Evolutionary conservation across 805 yeast species (phyloP), one percentile per base, ranked within the genome.

Genomic region (Monosporozyma aerobia): DNA sequence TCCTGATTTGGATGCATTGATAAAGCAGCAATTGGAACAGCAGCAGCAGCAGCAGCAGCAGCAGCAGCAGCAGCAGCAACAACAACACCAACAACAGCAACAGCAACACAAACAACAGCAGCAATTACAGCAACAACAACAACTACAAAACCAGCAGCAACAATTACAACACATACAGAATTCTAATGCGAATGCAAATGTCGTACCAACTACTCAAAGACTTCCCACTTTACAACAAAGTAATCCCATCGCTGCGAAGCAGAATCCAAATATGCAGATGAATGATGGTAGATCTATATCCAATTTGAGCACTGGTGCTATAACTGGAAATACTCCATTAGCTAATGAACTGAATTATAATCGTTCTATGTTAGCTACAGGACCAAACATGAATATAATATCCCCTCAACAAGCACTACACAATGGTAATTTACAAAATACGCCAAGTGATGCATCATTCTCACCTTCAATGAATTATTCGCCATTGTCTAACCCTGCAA

Each of bases 61-160:
- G 23, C 23, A n/a, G 10, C 23, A 16, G 6, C 33, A 30, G 9
- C 6, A 30, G 10, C 10, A 9, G 11, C 19, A 48, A 11, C 16
- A 39, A 16, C 14, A 48, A 29, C 39, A 16, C 2, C 13, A 47
- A 16, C 16, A 48, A 16, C 47, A 23, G 35, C 7, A 29, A 10
- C 4, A 41, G 19, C 35, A 48, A 19, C 23, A n/a, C 3, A 3
- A 16, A 7, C 7, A 5, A 4, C 23, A 44, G 8, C 23, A n/a
- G 10, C 9, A 44, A 10, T 5, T 11, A 27, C 33, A 25, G 29
- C n/a, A 27, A 25, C 16, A 14, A 44, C 32, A 41, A 49, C 39
- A 43, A 44, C n/a, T 8, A 23, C 32, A 44, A 29, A 16, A 37
- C 33, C 27, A 45, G 32, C 41, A 52, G 39, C 55, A 40, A 22